These are phyloP conservation scores for Ananas comosus DNA, from an alignment of 176 grass and related monocot species.

Conservation along the genomic window DNA sequence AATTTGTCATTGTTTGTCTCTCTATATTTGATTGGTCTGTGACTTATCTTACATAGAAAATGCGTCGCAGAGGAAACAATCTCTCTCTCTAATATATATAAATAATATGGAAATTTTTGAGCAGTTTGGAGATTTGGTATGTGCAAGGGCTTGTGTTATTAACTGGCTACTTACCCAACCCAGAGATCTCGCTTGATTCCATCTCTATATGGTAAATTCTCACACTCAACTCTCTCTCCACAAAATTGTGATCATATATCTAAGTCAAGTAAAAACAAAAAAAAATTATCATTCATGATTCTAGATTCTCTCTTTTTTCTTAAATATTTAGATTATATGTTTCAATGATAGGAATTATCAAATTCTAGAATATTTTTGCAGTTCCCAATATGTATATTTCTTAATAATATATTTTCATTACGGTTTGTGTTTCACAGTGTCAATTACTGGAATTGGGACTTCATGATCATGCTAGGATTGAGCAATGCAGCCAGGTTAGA, in stretches of 20 bases:
- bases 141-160: conserved; percentile 76
- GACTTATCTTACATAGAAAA: too few relatives aligned
- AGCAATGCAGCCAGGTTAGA: conserved; percentile 59
- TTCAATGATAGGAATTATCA: too few relatives aligned
- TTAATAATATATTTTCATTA: too few relatives aligned
- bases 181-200: conserved; percentile 63
- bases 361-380: too few relatives aligned
- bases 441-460: conserved; percentile 92
- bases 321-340: too few relatives aligned
- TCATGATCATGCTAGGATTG: conserved; percentile 76
- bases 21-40: too few relatives aligned
- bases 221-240: not conserved
- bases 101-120: not conserved
- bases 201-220: conserved; percentile 56
- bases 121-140: conserved; percentile 86
- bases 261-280: too few relatives aligned
- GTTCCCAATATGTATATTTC: too few relatives aligned
- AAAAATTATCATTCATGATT: too few relatives aligned
- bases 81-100: not conserved
- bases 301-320: too few relatives aligned
- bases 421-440: conserved; percentile 25
- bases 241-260: too few relatives aligned
- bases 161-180: conserved; percentile 60
- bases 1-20: not conserved
- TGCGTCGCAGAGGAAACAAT: too few relatives aligned